Conservation (phyloP, 768 basidiomycete species). For the Agrocybe praecox region DNA sequence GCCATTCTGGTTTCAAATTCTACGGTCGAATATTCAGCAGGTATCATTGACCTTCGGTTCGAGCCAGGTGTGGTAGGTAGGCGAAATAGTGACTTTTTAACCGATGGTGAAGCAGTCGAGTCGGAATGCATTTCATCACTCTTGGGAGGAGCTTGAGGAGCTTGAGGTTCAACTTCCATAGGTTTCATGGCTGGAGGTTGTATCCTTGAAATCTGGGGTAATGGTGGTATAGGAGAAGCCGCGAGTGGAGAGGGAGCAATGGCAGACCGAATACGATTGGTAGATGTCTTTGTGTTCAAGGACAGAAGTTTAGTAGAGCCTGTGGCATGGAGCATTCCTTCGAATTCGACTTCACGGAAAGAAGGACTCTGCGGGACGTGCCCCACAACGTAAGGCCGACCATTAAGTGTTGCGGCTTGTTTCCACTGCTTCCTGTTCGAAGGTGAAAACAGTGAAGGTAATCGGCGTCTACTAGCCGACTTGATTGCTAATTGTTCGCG, state of each 20-base stretch:
- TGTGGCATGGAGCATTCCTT: conserved; percentile 66
- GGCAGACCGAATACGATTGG: conserved; percentile 17
- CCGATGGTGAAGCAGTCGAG: conserved; percentile 27
- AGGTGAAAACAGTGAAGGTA: conserved; percentile 70
- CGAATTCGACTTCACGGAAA: conserved; percentile 76
- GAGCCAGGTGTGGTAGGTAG: conserved; percentile 58
- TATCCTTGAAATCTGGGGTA: conserved; percentile 20
- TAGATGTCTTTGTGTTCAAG: conserved; percentile 27
- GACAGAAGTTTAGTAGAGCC: conserved; percentile 47
- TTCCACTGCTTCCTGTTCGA: conserved; percentile 70
- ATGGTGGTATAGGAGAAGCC: conserved; percentile 15
- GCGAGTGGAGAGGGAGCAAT: conserved; percentile 13
- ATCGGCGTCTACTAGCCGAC: conserved; percentile 52
- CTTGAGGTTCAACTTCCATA: conserved; percentile 21
- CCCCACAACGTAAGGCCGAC: conserved; percentile 71
- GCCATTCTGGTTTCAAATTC: conserved; percentile 85
- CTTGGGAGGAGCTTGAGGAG: conserved; percentile 24
- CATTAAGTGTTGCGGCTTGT: conserved; percentile 79
- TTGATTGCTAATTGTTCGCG: conserved; percentile 71
- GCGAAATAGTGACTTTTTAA: conserved; percentile 60
- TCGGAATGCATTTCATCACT: conserved; percentile 39
- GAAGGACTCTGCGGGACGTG: conserved; percentile 55
- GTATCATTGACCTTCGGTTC: conserved; percentile 50
- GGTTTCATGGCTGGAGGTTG: conserved; percentile 20
- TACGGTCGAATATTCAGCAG: conserved; percentile 79